A percentile compares a stretch with the other conserved stretches of the same genome.
Evolutionary conservation across 176 grass and related monocot species (phyloP).

Genomic region (Dactylis glomerata): DNA sequence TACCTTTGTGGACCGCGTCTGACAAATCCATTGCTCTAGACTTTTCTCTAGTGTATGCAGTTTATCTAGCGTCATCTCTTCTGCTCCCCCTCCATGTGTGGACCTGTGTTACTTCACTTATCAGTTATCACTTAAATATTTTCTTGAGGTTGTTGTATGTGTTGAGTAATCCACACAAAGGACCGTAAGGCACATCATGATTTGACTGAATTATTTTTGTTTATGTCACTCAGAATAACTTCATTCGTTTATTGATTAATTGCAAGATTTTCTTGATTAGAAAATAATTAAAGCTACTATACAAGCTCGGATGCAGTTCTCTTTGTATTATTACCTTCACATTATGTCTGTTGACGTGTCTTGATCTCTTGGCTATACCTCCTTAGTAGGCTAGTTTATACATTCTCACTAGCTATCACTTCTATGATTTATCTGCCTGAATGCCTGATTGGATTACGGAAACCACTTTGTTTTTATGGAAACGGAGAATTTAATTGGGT

Average conservation of each 20-base stretch:
- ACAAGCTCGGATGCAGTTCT: background rate
- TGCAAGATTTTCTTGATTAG: background rate
- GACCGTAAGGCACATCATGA: background rate
- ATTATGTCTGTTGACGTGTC: background rate
- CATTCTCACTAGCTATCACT: background rate
- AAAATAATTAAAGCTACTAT: background rate
- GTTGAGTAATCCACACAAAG: background rate
- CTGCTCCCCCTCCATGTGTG: conserved; percentile 24
- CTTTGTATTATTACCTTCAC: conserved; percentile 23
- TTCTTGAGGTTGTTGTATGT: background rate
- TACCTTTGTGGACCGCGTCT: conserved; percentile 42
- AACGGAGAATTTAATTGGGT: background rate
- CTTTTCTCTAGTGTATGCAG: conserved; percentile 39
- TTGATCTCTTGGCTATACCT: background rate
- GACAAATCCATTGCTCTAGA: conserved; percentile 43
- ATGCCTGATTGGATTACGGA: background rate
- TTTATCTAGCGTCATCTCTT: conserved; percentile 39
- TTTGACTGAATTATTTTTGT: background rate
- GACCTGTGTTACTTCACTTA: conserved; percentile 27
- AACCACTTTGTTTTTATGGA: background rate
- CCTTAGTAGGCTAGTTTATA: background rate
- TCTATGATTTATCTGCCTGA: background rate
- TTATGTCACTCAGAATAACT: background rate
- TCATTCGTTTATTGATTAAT: background rate
- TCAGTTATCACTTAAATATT: background rate